phyloP scores from a whole-genome alignment of 2,329 filamentous ascomycete species.

The Ophiostoma himal-ulmi region DNA sequence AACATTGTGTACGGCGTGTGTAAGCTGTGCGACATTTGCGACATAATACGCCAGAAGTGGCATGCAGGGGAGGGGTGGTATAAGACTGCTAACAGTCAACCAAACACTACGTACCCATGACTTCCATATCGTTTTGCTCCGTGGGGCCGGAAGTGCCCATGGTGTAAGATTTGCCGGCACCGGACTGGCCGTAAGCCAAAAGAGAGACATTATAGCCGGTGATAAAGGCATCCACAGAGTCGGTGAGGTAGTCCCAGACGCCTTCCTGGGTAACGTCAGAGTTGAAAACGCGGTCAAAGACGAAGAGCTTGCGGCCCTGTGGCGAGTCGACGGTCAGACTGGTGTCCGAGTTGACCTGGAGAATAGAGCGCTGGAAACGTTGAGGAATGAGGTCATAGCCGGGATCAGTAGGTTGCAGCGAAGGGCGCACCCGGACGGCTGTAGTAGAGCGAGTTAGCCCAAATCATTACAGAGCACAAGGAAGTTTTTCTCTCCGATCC shows the following conservation, averaged over 20 bases:
- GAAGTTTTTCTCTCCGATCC: background rate
- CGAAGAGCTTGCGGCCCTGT: constrained; percentile 88
- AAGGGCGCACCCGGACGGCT: constrained; percentile 91
- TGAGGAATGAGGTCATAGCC: constrained; percentile 94
- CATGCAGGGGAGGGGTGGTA: background rate
- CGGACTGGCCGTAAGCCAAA: constrained; percentile 93
- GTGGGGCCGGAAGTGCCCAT: constrained; percentile 90
- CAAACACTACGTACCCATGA: constrained; percentile 62
- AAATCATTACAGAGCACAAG: background rate
- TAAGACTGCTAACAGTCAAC: background rate
- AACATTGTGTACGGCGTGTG: background rate
- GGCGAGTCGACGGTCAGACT: constrained; percentile 84
- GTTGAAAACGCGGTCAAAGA: constrained; percentile 91
- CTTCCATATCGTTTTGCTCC: constrained; percentile 63
- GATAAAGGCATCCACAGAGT: constrained; percentile 83
- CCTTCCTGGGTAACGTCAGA: constrained; percentile 80
- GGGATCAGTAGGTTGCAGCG: constrained; percentile 75
- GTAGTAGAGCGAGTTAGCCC: constrained; percentile 19
- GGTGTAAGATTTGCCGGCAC: constrained; percentile 95
- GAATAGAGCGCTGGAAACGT: constrained; percentile 87
- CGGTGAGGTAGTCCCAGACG: constrained; percentile 87
- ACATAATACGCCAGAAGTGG: background rate
- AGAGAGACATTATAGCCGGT: constrained; percentile 99
- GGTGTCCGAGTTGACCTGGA: constrained; percentile 80
- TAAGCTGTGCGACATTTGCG: background rate